Percentiles rank a stretch among this genome's conserved stretches.
These are phyloP conservation scores for Rhizopus arrhizus DNA, from an alignment of 371 early-diverging fungal species.

Conservation along the genomic window DNA sequence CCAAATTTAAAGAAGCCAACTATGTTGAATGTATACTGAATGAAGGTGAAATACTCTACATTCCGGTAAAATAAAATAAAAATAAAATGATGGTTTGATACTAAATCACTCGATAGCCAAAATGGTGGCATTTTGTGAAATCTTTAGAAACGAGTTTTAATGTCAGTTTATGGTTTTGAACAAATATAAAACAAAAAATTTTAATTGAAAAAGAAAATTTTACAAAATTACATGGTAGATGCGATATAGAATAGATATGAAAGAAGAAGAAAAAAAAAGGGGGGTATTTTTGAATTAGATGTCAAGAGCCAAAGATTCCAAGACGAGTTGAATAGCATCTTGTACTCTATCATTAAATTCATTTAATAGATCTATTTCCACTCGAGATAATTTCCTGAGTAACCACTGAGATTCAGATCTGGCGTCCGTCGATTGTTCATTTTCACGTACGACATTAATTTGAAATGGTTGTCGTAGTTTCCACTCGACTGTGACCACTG, in stretches of 20 bases:
- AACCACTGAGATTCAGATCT: slow-evolving; percentile 26
- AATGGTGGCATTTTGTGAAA: slow-evolving; percentile 92
- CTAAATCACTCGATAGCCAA: slow-evolving; percentile 43
- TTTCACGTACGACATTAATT: slow-evolving; percentile 25
- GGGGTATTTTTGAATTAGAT: slow-evolving; percentile 12
- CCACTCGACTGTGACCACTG: slow-evolving; percentile 30
- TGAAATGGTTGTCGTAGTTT: slow-evolving; percentile 35
- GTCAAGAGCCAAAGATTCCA: slow-evolving; percentile 25
- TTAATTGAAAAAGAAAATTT: not conserved
- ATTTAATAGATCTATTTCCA: slow-evolving; percentile 18
- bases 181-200: not conserved
- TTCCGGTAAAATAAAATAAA: slow-evolving; percentile 73
- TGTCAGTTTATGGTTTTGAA: slow-evolving; percentile 86
- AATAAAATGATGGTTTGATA: not conserved
- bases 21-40: slow-evolving; percentile 72
- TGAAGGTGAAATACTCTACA: slow-evolving; percentile 86
- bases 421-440: slow-evolving; percentile 5
- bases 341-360: slow-evolving; percentile 31
- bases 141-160: slow-evolving; percentile 79
- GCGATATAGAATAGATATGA: slow-evolving; percentile 1
- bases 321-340: slow-evolving; percentile 22
- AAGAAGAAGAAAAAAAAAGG: not conserved
- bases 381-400: slow-evolving; percentile 14
- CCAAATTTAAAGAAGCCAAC: slow-evolving; percentile 57
- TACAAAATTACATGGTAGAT: slow-evolving; percentile 2